Conservation (phyloP, 2,329 filamentous ascomycete species). For the Clarireedia hainanense region DNA sequence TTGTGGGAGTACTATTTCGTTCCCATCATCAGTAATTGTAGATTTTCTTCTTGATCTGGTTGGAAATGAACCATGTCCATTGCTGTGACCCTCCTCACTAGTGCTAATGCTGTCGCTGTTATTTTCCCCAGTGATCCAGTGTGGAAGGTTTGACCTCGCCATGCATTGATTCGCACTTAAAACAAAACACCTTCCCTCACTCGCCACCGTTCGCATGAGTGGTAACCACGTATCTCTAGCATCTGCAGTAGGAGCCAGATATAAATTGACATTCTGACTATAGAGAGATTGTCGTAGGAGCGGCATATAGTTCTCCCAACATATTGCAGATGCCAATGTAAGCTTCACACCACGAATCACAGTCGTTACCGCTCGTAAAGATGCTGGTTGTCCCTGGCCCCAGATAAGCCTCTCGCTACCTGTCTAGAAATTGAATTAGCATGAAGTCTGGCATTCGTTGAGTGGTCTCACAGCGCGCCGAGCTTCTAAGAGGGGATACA, state of each 20-base stretch:
- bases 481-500: conserved; percentile 21
- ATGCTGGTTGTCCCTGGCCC: conserved; percentile 76
- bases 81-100: conserved; percentile 1
- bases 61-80: not conserved
- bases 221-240: conserved; percentile 72
- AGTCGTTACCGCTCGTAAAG: conserved; percentile 71
- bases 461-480: not conserved
- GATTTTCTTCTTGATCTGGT: conserved; percentile 14
- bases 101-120: conserved; percentile 3
- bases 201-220: conserved; percentile 73
- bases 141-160: conserved; percentile 46
- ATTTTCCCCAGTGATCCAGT: conserved; percentile 41
- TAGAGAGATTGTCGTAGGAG: conserved; percentile 78
- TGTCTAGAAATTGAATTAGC: conserved; percentile 38
- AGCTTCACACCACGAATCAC: conserved; percentile 71
- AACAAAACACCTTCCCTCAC: conserved; percentile 80
- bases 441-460: not conserved
- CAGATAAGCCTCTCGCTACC: conserved; percentile 77
- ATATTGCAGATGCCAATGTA: conserved; percentile 80
- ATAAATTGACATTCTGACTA: conserved; percentile 84
- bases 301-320: conserved; percentile 97
- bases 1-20: conserved; percentile 42
- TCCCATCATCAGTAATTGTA: conserved; percentile 37
- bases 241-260: conserved; percentile 86
- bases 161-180: conserved; percentile 80